A percentile compares a stretch with the other conserved stretches of the same genome.
Conservation (phyloP, 208 protist genomes). For the Trypanosoma caninum region DNA sequence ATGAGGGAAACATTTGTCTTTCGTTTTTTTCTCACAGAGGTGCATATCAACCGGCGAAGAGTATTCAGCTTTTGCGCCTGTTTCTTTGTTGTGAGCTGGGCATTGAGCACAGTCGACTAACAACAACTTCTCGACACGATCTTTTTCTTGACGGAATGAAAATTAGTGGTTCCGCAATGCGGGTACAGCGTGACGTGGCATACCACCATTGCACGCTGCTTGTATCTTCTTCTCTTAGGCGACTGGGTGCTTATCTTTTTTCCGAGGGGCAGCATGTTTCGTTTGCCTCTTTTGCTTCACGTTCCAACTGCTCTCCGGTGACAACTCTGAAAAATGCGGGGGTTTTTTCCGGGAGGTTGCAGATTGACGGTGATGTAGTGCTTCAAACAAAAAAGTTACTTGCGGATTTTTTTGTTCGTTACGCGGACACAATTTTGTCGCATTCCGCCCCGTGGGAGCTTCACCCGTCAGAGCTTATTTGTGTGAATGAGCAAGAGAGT, state of each 20-base stretch:
- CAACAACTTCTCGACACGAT: slow-evolving; percentile 69
- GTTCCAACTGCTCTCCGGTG: slow-evolving; percentile 67
- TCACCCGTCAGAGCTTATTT: neutral
- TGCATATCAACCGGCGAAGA: slow-evolving; percentile 69
- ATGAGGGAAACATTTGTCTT: slow-evolving; percentile 75
- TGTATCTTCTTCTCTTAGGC: slow-evolving; percentile 33
- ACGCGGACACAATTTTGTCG: slow-evolving; percentile 26
- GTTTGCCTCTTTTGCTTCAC: slow-evolving; percentile 50
- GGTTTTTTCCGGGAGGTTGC: slow-evolving; percentile 10
- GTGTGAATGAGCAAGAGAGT: neutral
- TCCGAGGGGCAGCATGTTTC: slow-evolving; percentile 41
- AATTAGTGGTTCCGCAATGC: slow-evolving; percentile 88
- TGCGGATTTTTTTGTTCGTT: slow-evolving; percentile 39
- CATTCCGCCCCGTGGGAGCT: slow-evolving; percentile 37
- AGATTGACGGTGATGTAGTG: slow-evolving; percentile 13
- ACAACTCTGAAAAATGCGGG: slow-evolving; percentile 45
- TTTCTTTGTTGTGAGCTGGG: slow-evolving; percentile 40
- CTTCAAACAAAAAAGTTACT: slow-evolving; percentile 17
- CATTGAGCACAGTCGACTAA: slow-evolving; percentile 40
- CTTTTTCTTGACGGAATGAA: slow-evolving; percentile 81
- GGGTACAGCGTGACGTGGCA: slow-evolving; percentile 75
- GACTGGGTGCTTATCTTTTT: slow-evolving; percentile 52
- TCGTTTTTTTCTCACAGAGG: slow-evolving; percentile 74
- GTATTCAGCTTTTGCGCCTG: slow-evolving; percentile 60
- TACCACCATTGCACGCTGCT: slow-evolving; percentile 89